phyloP scores from a whole-genome alignment of 2,329 filamentous ascomycete genomes.

The Stemphylium beticola region DNA sequence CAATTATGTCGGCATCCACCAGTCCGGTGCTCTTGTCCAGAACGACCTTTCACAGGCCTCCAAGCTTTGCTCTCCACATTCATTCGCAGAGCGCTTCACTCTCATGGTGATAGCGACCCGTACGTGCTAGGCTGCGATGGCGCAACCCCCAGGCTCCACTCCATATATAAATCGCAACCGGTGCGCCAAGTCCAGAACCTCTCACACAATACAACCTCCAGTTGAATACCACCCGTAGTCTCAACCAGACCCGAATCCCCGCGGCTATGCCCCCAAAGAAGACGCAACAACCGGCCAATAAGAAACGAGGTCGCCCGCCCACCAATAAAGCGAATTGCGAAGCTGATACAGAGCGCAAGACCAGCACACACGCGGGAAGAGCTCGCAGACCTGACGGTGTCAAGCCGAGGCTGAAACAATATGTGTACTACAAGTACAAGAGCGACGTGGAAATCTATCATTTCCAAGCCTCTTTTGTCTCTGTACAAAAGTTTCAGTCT shows the following conservation, averaged over 20 bases:
- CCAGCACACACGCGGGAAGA: background rate
- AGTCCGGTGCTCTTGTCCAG: too few species aligned
- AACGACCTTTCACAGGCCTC: too few species aligned
- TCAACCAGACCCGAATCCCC: background rate
- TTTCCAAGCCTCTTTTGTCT: conserved; percentile 9
- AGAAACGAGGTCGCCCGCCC: background rate
- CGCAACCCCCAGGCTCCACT: background rate
- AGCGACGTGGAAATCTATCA: conserved; percentile 31
- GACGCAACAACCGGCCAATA: background rate
- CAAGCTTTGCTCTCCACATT: too few species aligned
- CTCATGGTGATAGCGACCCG: background rate
- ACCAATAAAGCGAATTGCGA: too few species aligned
- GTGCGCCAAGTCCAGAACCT: too few species aligned
- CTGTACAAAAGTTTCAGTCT: conserved; percentile 7
- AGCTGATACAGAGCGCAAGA: background rate
- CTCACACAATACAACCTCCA: background rate
- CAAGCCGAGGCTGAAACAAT: conserved; percentile 1
- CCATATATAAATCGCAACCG: background rate
- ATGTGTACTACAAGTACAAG: conserved; percentile 25
- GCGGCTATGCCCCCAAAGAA: background rate
- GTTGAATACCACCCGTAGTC: too few species aligned
- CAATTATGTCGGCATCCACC: too few species aligned
- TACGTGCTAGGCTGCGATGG: background rate
- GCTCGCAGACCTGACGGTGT: background rate
- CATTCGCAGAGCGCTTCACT: background rate